Conservation (phyloP, 2,329 filamentous ascomycete species). For the Alternaria gaisen region DNA sequence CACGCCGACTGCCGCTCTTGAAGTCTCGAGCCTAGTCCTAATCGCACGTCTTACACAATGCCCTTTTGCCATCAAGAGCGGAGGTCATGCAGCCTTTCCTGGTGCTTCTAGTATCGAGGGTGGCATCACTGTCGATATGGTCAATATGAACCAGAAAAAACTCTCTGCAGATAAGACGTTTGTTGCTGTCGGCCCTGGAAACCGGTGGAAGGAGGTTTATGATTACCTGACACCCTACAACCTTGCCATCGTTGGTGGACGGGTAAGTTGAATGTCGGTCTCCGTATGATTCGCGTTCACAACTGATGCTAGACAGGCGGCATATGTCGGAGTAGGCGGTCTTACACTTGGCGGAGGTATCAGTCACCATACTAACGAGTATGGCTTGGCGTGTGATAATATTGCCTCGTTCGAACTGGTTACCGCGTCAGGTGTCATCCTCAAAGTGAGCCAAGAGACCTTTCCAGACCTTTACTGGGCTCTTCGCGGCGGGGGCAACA, state of each 20-base stretch:
- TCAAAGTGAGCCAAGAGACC: conserved; percentile 26
- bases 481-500: conserved; percentile 47
- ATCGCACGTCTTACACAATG: conserved; percentile 33
- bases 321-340: conserved; percentile 30
- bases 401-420: conserved; percentile 47
- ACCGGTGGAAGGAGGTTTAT: conserved; percentile 49
- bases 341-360: conserved; percentile 35
- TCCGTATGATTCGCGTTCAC: neutral
- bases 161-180: conserved; percentile 36
- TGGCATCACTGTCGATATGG: conserved; percentile 56
- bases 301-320: conserved; percentile 11
- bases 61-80: conserved; percentile 55
- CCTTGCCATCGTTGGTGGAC: conserved; percentile 41
- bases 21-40: conserved; percentile 25
- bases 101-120: conserved; percentile 53
- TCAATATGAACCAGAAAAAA: conserved; percentile 38
- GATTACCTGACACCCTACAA: conserved; percentile 29
- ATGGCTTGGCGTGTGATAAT: conserved; percentile 42
- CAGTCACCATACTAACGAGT: neutral
- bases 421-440: conserved; percentile 28
- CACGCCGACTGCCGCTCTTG: conserved; percentile 16
- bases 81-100: conserved; percentile 53
- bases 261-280: conserved; percentile 20
- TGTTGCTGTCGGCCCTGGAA: conserved; percentile 43
- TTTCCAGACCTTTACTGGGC: conserved; percentile 53